Base-by-base conservation (phyloP, 2,329 filamentous ascomycete genomes). In the Monosporascus sp. region DNA sequence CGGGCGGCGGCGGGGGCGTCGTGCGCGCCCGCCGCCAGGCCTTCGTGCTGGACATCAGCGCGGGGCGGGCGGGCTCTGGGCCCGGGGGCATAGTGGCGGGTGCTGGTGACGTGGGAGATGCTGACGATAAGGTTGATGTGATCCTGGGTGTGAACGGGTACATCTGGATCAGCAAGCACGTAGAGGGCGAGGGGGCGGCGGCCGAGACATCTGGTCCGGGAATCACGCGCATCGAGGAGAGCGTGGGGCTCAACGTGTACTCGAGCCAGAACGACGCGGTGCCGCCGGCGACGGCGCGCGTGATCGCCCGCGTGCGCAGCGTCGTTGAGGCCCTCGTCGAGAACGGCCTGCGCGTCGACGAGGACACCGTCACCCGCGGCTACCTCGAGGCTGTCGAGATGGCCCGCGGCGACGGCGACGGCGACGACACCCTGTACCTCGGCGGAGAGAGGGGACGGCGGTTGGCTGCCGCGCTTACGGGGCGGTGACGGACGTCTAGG, bases 81-180 rank as follows among this genome's bases (percentile, higher is more conserved):
- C 31, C 11, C 9, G 31, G 31, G 9, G 31, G 31, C 31, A 54
- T 6, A 8, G 64, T 72, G 8, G 48, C 72, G 60, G 51, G 55
- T 22, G 57, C 59, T 9, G 51, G 72, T 55, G 58, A 58, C 24
- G 58, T 56, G 20, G 50, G 56, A 5, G 62, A 76, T 57, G 76
- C 80, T 37, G 78, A 80, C 37, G 79, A 82, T 50, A 86, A 84
- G 57, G 82, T 99, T 27, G 90, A 97, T 66, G 84, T 97, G 7
- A 81, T 96, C 50, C 77, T 99, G 1, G 94, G 94, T 2, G 94
- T 99, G 39, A 99, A 99, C 65, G 94, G 94, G 1, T 97, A 95
- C 68, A 91, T 97, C 54, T 99, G 90, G 88, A 92, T 97, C 65
- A 86, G 87, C 70, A 92, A 90, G 74, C 90, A 96, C 63, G 75